Conservation (phyloP, 2,329 filamentous ascomycete species). For the Trichoderma harzianum region DNA sequence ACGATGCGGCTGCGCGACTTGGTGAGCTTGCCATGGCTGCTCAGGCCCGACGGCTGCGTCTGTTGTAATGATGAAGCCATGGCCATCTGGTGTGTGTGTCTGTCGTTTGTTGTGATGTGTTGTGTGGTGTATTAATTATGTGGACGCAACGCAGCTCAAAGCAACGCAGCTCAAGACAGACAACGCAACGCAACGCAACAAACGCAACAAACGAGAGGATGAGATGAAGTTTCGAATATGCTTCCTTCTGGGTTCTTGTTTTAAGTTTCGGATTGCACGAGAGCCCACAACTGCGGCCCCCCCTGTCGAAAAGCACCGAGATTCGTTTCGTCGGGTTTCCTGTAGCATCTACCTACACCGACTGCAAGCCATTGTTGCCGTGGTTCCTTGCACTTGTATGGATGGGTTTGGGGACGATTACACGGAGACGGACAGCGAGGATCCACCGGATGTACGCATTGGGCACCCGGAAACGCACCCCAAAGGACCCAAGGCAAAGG, state of each 20-base stretch:
- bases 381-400: conserved; percentile 15
- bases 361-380: conserved; percentile 19
- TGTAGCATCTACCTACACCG: conserved; percentile 17
- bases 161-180: neutral
- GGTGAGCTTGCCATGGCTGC: conserved; percentile 31
- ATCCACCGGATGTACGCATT: conserved; percentile 13
- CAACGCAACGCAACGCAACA: neutral
- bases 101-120: neutral
- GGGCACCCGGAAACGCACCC: conserved; percentile 4
- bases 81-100: neutral
- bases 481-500: conserved; percentile 9
- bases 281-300: neutral
- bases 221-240: neutral
- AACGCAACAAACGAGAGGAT: neutral
- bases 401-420: conserved; percentile 16
- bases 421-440: conserved; percentile 13
- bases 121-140: neutral
- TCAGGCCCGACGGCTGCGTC: conserved; percentile 21
- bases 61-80: conserved; percentile 30
- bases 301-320: conserved; percentile 6
- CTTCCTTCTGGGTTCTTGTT: conserved; percentile 15
- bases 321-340: conserved; percentile 5
- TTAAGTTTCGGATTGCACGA: conserved; percentile 14
- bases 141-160: neutral
- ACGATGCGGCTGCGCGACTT: conserved; percentile 47